phyloP scores from a whole-genome alignment of 2,329 filamentous ascomycete genomes.

The Hypomyces rosellus region DNA sequence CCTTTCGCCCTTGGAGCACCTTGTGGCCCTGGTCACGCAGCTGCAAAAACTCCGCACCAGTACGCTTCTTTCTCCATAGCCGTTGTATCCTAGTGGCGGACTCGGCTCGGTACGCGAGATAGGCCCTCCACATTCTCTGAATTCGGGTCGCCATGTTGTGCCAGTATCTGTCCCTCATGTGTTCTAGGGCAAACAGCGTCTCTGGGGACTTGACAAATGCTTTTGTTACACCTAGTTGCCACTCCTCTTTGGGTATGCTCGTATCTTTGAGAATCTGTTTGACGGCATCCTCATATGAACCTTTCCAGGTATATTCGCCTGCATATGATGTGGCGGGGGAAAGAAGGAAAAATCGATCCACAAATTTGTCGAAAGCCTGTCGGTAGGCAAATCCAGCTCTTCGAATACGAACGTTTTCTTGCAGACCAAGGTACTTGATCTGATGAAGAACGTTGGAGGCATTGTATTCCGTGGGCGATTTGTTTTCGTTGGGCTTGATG shows the following conservation, averaged over 20 bases:
- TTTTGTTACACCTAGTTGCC: constrained; percentile 94
- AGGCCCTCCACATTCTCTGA: constrained; percentile 94
- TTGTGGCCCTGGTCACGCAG: constrained; percentile 82
- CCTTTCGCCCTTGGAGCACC: constrained; percentile 77
- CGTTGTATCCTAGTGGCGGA: constrained; percentile 90
- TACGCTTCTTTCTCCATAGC: constrained; percentile 90
- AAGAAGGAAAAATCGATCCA: constrained; percentile 91
- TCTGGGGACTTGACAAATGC: constrained; percentile 98
- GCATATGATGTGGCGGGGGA: constrained; percentile 94
- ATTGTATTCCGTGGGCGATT: constrained; percentile 90
- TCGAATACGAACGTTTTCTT: constrained; percentile 97
- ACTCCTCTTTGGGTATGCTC: constrained; percentile 90
- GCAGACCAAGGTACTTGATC: constrained; percentile 97
- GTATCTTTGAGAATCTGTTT: constrained; percentile 94
- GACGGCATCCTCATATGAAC: constrained; percentile 78
- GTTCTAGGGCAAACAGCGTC: constrained; percentile 91
- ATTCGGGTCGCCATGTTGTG: constrained; percentile 99
- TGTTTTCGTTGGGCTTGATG: constrained; percentile 99
- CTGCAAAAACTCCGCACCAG: constrained; percentile 82
- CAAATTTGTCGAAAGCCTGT: constrained; percentile 96
- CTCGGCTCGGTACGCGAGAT: constrained; percentile 85
- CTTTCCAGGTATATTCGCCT: constrained; percentile 94
- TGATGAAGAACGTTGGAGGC: constrained; percentile 90
- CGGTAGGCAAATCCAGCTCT: constrained; percentile 95
- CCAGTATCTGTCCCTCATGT: constrained; percentile 97